These are phyloP conservation scores for Pyrus betulifolia DNA, from an alignment of 306 rosid genomes.

Conservation along the genomic window DNA sequence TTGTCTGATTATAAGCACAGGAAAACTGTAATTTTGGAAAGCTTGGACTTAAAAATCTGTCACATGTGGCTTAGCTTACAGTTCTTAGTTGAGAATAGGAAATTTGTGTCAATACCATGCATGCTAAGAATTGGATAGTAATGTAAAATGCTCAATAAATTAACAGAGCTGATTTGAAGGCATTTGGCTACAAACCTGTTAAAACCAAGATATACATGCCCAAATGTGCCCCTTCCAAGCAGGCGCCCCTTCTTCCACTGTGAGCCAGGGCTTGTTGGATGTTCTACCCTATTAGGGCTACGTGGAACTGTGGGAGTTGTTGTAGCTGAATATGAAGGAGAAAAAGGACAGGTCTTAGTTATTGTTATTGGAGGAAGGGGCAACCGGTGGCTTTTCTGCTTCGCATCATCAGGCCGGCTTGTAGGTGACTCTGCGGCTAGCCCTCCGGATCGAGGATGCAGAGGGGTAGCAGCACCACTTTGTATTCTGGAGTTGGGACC, in stretches of 20 bases:
- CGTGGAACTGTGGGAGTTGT: constrained; percentile 88
- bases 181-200: constrained; percentile 43
- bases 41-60: background rate
- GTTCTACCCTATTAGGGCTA: constrained; percentile 90
- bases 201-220: constrained; percentile 92
- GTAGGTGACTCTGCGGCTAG: constrained; percentile 52
- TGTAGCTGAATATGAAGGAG: constrained; percentile 85
- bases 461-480: constrained; percentile 93
- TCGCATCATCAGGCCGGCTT: constrained; percentile 64
- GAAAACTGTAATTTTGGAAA: background rate
- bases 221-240: constrained; percentile 90
- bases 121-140: background rate
- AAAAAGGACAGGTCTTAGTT: constrained; percentile 53
- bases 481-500: constrained; percentile 67
- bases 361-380: constrained; percentile 85
- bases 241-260: constrained; percentile 94
- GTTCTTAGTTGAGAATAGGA: background rate
- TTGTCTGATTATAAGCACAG: background rate
- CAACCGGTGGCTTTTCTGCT: constrained; percentile 79
- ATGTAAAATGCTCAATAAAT: background rate
- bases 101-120: background rate
- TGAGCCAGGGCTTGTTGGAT: constrained; percentile 66
- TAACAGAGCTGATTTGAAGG: background rate
- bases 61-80: background rate
- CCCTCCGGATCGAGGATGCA: constrained; percentile 80